These are phyloP conservation scores for Wickerhamiella occidentalis DNA, from an alignment of 805 yeast genomes.

Conservation along the genomic window DNA sequence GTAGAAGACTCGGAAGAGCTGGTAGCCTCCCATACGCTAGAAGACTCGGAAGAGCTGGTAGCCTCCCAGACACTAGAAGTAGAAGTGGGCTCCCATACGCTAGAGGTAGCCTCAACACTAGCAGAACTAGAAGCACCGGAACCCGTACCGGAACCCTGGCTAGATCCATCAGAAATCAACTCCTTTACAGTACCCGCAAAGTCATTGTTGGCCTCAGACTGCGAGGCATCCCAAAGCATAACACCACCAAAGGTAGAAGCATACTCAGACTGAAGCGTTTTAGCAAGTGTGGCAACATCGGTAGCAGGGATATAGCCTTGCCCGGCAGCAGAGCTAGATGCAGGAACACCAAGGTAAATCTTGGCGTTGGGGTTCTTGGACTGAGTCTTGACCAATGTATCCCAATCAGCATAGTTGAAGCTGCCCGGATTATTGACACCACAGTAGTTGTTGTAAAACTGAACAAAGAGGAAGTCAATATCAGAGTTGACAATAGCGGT, in stretches of 20 bases:
- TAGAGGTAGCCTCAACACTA: no score
- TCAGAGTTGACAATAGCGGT: slow-evolving; percentile 33
- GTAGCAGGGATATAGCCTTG: slow-evolving; percentile 42
- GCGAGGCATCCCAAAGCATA: slow-evolving; percentile 77
- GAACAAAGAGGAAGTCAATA: slow-evolving; percentile 50
- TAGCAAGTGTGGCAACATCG: slow-evolving; percentile 21
- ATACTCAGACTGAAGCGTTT: slow-evolving; percentile 17
- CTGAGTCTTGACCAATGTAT: slow-evolving; percentile 32
- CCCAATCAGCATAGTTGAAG: slow-evolving; percentile 40
- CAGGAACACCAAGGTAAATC: slow-evolving; percentile 55
- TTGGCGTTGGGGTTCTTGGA: slow-evolving; percentile 43
- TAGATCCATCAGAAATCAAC: slow-evolving; percentile 20
- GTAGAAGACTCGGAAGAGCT: background rate
- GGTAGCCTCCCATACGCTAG: no score
- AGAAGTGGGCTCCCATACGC: background rate
- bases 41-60: no score
- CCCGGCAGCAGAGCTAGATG: slow-evolving; percentile 39
- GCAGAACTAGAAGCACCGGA: background rate
- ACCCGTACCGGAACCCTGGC: background rate
- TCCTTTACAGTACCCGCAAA: slow-evolving; percentile 38
- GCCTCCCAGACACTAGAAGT: background rate
- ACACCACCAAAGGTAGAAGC: slow-evolving; percentile 47
- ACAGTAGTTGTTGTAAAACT: slow-evolving; percentile 52
- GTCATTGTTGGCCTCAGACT: slow-evolving; percentile 39
- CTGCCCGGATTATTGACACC: slow-evolving; percentile 21